phyloP scores from a whole-genome alignment of 2,329 filamentous ascomycete species.

The Emmonsia crescens region DNA sequence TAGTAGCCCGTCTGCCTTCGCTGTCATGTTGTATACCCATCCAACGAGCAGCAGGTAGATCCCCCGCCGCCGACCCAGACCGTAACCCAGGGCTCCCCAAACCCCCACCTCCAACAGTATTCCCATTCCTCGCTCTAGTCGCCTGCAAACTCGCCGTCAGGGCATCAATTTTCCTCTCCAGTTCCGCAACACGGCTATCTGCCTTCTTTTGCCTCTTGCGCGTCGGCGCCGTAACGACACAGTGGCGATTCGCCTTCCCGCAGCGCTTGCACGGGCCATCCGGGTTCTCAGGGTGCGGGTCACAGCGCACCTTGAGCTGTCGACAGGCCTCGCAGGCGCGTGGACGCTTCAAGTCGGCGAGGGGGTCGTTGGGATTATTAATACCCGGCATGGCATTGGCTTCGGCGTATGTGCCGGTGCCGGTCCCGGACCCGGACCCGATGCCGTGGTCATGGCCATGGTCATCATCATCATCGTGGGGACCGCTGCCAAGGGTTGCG shows the following conservation, averaged over 20 bases:
- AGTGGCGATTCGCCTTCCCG: slow-evolving; percentile 65
- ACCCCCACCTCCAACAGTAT: slow-evolving; percentile 9
- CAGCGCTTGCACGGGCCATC: slow-evolving; percentile 64
- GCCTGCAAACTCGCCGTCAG: slow-evolving; percentile 69
- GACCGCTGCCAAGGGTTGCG: background rate
- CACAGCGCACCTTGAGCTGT: slow-evolving; percentile 72
- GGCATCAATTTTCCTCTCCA: slow-evolving; percentile 87
- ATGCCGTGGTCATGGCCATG: background rate
- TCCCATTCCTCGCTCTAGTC: slow-evolving; percentile 20
- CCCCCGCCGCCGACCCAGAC: slow-evolving; percentile 28
- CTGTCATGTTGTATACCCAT: slow-evolving; percentile 9
- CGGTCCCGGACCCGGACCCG: background rate
- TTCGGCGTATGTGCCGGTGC: background rate
- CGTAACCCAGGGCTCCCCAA: slow-evolving; percentile 5
- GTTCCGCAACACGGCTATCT: slow-evolving; percentile 75
- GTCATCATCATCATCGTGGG: background rate
- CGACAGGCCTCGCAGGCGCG: slow-evolving; percentile 68
- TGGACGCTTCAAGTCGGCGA: slow-evolving; percentile 51
- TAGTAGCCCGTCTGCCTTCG: background rate
- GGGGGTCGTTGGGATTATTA: slow-evolving; percentile 12
- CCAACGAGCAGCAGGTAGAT: slow-evolving; percentile 28
- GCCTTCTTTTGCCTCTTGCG: slow-evolving; percentile 85
- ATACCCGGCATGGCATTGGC: background rate
- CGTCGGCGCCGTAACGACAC: slow-evolving; percentile 63
- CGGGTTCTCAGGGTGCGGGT: slow-evolving; percentile 54